Conservation (phyloP, 2,329 filamentous ascomycete species). For the Verticillium zaregamsianum region DNA sequence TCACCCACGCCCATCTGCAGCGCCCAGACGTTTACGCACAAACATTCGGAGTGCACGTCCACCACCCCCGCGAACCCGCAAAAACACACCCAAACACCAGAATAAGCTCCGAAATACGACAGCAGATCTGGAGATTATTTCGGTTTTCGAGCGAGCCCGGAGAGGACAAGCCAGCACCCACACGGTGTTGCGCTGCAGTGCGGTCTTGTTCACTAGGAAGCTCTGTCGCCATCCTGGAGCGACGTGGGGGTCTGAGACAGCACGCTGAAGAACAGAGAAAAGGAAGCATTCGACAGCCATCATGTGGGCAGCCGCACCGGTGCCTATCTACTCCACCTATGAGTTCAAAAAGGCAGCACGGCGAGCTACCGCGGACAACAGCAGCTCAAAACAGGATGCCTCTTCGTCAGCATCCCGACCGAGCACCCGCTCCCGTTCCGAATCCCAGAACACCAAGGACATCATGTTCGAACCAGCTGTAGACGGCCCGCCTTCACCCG, state of each 20-base stretch:
- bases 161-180: neutral
- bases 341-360: slow-evolving; percentile 4
- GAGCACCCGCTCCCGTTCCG: slow-evolving; percentile 5
- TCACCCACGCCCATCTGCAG: slow-evolving; percentile 1
- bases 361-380: neutral
- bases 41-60: slow-evolving; percentile 2
- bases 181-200: neutral
- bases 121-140: neutral
- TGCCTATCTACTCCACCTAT: slow-evolving; percentile 17
- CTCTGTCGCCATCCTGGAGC: neutral
- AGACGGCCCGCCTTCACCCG: slow-evolving; percentile 58
- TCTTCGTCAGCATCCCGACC: slow-evolving; percentile 6
- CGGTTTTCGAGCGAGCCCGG: neutral
- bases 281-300: neutral
- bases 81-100: neutral
- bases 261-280: neutral
- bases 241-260: neutral
- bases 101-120: neutral
- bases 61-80: neutral
- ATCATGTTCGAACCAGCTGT: slow-evolving; percentile 51
- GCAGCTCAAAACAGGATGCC: slow-evolving; percentile 7
- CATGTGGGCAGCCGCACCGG: slow-evolving; percentile 8
- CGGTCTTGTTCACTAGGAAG: neutral
- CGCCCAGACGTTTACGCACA: slow-evolving; percentile 3
- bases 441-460: slow-evolving; percentile 6